Percentiles rank a stretch among this genome's conserved stretches.
phyloP scores from a whole-genome alignment of 2,329 filamentous ascomycete species.

The Alternaria arborescens region DNA sequence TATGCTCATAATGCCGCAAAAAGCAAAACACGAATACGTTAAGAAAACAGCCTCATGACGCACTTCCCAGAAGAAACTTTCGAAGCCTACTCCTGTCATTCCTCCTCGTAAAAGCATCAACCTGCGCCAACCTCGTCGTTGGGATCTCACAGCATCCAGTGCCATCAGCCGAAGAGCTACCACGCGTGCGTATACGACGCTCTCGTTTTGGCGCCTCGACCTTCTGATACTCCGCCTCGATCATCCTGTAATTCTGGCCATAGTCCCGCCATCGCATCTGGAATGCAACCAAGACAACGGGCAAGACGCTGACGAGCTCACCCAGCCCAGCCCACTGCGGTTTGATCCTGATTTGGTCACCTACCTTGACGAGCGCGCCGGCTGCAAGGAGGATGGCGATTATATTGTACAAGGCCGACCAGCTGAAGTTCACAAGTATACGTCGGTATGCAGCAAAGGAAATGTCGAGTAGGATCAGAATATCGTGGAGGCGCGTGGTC shows the following conservation, averaged over 20 bases:
- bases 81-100: background rate
- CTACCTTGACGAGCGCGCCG: slow-evolving; percentile 59
- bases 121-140: slow-evolving; percentile 3
- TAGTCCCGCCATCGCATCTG: slow-evolving; percentile 54
- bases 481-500: slow-evolving; percentile 62
- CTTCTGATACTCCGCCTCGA: slow-evolving; percentile 25
- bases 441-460: slow-evolving; percentile 52
- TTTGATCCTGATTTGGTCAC: slow-evolving; percentile 59
- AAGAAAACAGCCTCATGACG: background rate
- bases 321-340: slow-evolving; percentile 74
- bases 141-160: slow-evolving; percentile 12
- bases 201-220: slow-evolving; percentile 13
- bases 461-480: slow-evolving; percentile 67
- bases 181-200: background rate
- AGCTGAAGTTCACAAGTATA: slow-evolving; percentile 71
- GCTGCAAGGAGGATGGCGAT: slow-evolving; percentile 72
- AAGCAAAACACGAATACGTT: background rate
- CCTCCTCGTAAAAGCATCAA: slow-evolving; percentile 9
- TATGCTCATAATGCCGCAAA: background rate
- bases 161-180: slow-evolving; percentile 5
- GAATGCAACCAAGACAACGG: slow-evolving; percentile 69
- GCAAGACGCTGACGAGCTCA: slow-evolving; percentile 77
- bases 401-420: slow-evolving; percentile 75
- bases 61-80: background rate
- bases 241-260: slow-evolving; percentile 28